Evolutionary conservation across 306 rosid genomes (phyloP).

Genomic region (Quercus glauca): DNA sequence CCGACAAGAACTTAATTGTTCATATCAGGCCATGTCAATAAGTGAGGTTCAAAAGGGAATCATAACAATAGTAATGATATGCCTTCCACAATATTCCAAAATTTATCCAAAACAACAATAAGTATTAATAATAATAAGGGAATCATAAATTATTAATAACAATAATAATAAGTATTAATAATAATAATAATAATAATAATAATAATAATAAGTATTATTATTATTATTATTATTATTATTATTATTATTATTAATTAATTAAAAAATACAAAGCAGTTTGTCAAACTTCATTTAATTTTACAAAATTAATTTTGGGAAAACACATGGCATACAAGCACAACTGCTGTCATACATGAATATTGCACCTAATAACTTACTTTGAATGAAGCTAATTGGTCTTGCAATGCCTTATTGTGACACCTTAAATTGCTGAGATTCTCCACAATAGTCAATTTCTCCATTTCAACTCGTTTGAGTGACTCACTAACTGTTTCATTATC

Average conservation of each 20-base stretch:
- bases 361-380: constrained; percentile 44
- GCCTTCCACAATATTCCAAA: constrained; percentile 9
- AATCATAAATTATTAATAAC: neutral
- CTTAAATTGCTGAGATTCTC: constrained; percentile 69
- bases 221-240: no score
- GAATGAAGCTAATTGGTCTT: constrained; percentile 60
- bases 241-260: no score
- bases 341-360: neutral
- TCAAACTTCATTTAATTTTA: neutral
- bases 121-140: no score
- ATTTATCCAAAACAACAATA: neutral
- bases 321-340: neutral
- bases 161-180: no score
- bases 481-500: constrained; percentile 62
- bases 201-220: no score
- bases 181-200: no score
- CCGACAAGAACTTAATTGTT: neutral
- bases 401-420: constrained; percentile 76
- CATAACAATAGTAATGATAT: neutral
- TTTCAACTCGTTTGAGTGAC: constrained; percentile 67
- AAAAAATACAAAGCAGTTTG: neutral
- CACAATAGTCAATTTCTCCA: constrained; percentile 76
- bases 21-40: neutral
- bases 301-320: neutral
- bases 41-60: neutral